phyloP scores from a whole-genome alignment of 805 yeast species.

The Cyberlindnera xishuangbannaensis region DNA sequence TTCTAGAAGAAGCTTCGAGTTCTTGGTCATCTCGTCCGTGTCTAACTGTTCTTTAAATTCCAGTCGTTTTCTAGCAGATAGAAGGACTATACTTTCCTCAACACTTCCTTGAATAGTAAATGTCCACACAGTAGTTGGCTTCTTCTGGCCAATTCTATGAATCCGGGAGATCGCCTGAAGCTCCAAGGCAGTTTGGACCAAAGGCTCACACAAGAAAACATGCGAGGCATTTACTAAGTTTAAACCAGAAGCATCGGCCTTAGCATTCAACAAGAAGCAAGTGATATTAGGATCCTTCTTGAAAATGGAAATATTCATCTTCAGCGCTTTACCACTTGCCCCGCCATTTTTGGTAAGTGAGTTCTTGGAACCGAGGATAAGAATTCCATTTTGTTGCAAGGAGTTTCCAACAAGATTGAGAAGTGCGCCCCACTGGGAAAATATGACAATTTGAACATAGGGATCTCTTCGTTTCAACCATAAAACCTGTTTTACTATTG shows the following conservation, averaged over 20 bases:
- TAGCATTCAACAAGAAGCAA: conserved; percentile 80
- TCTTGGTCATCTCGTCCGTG: conserved; percentile 49
- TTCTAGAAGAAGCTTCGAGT: conserved; percentile 43
- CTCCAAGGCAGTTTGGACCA: conserved; percentile 82
- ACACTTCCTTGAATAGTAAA: conserved; percentile 79
- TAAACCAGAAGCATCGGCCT: conserved; percentile 84
- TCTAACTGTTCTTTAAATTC: conserved; percentile 36
- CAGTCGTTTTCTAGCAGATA: conserved; percentile 58
- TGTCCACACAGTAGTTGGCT: conserved; percentile 86
- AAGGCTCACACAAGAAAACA: conserved; percentile 87
- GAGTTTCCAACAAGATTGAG: conserved; percentile 63
- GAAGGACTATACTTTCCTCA: conserved; percentile 78
- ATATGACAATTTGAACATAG: conserved; percentile 66
- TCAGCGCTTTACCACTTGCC: conserved; percentile 4
- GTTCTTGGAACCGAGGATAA: conserved; percentile 46
- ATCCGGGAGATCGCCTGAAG: conserved; percentile 88
- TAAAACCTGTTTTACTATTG: conserved; percentile 65
- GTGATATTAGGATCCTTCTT: conserved; percentile 59
- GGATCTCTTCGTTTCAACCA: conserved; percentile 53
- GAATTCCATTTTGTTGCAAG: conserved; percentile 50
- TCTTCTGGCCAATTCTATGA: conserved; percentile 85
- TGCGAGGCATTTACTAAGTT: conserved; percentile 91
- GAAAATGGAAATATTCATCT: conserved; percentile 48
- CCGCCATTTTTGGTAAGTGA: conserved; percentile 6
- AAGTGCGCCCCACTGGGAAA: conserved; percentile 85